Evolutionary conservation across 202 grass and related monocot genomes (phyloP), one percentile per base, ranked within the genome.

Genomic region (Cymbopogon flexuosus): DNA sequence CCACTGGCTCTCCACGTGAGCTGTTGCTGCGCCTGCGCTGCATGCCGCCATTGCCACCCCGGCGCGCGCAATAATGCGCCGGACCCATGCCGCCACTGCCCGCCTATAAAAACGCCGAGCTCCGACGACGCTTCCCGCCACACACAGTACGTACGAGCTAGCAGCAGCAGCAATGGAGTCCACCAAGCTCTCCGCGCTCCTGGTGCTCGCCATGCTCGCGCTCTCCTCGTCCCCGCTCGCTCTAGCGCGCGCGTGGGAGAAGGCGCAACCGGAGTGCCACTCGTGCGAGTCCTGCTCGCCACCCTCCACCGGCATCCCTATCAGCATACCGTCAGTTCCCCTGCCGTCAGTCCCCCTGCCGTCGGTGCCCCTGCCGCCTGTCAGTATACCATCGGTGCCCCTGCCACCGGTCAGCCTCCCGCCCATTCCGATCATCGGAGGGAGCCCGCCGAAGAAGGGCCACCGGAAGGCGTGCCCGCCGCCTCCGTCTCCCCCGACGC

Each of bases 151-250:
- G 61, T 74, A 10, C 1, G 33, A 66, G 2, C 62, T 19, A 30
- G 14, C 40, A 10, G 63, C 34, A 3, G 21, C 34, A 6, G 62
- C 42, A 42, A 11, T 97, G 91, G 92, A 87, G 76, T 91, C 86
- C 89, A 68, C 89, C 47, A 97, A 86, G 62, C 62, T 91, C 81
- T 75, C 88, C 31, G 92, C 88, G 57, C 46, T 94, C 79, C 81
- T 94, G 40, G 19, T 94, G 5, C 72, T 97, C 70, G 68, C 88
- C 59, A 81, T 91, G 75, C 83, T 97, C 31, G 70, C 84, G 39
- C 56, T 31, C n/a, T n/a, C n/a, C n/a, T n/a, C n/a, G n/a, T n/a
- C n/a, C n/a, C n/a, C n/a, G n/a, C n/a, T n/a, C n/a, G n/a, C n/a
- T n/a, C n/a, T n/a, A n/a, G n/a, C n/a, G n/a, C n/a, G 90, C 18